phyloP scores from a whole-genome alignment of 805 yeast genomes.

The Candida alai region DNA sequence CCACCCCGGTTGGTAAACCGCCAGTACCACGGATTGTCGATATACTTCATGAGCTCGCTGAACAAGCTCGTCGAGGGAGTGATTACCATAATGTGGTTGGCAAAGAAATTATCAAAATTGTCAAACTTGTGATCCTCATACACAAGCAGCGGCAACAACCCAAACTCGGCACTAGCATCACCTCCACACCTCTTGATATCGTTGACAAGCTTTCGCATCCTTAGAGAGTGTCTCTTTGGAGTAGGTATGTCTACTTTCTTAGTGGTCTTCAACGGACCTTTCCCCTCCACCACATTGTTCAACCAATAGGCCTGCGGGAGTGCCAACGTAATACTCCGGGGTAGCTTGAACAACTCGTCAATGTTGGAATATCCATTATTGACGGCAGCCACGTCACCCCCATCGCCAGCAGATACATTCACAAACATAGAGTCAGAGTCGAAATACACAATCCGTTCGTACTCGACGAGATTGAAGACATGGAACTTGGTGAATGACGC shows the following conservation, averaged over 20 bases:
- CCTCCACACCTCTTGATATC: constrained; percentile 9
- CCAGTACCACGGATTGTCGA: constrained; percentile 30
- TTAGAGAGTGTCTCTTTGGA: constrained; percentile 9
- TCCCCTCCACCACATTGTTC: constrained; percentile 16
- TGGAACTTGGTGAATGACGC: constrained; percentile 53
- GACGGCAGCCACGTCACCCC: not conserved
- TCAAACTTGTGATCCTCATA: constrained; percentile 24
- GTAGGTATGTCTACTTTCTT: constrained; percentile 13
- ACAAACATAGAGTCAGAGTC: constrained; percentile 54
- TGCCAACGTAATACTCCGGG: constrained; percentile 21
- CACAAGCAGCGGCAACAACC: constrained; percentile 16
- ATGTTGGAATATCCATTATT: constrained; percentile 14
- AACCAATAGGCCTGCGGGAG: constrained; percentile 38
- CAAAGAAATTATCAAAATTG: constrained; percentile 29
- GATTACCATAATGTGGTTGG: constrained; percentile 57
- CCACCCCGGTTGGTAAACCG: constrained; percentile 15
- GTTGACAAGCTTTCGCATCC: constrained; percentile 12
- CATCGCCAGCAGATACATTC: constrained; percentile 4
- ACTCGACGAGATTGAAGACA: constrained; percentile 47
- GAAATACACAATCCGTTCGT: constrained; percentile 50
- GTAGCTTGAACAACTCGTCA: constrained; percentile 30
- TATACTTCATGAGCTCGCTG: constrained; percentile 17
- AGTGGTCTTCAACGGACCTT: constrained; percentile 9
- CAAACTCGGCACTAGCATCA: constrained; percentile 8
- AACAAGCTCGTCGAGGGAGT: constrained; percentile 39